Evolutionary conservation across 305 asterid species (phyloP).

Genomic region (Fraxinus sp.): DNA sequence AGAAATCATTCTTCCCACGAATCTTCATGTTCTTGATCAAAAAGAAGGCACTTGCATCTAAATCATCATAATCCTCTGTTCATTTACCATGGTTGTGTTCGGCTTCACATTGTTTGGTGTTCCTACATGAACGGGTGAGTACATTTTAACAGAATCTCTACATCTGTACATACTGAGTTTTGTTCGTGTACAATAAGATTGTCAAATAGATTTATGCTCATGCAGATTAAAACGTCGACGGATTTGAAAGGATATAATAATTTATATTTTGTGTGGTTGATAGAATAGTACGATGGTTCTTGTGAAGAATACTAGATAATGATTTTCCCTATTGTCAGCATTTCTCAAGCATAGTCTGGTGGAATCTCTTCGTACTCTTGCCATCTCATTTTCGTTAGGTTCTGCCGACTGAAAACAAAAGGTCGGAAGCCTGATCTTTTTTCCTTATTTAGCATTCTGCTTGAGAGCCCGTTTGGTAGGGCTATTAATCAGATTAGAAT

Average conservation of each 20-base stretch:
- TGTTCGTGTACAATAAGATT: slow-evolving; percentile 35
- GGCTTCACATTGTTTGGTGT: slow-evolving; percentile 12
- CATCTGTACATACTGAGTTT: slow-evolving; percentile 45
- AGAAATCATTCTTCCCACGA: slow-evolving; percentile 68
- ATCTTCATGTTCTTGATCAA: slow-evolving; percentile 69
- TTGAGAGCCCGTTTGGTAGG: not conserved
- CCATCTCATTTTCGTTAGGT: not conserved
- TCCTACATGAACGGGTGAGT: not conserved
- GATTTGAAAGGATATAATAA: not conserved
- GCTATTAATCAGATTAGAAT: too few relatives aligned
- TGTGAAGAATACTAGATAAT: not conserved
- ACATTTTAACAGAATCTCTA: slow-evolving; percentile 14
- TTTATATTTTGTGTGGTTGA: not conserved
- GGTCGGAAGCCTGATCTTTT: not conserved
- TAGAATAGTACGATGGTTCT: not conserved
- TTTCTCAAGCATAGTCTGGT: not conserved
- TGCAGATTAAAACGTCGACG: not conserved
- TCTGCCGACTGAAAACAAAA: not conserved
- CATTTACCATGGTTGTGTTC: not conserved
- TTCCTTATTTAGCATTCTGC: not conserved
- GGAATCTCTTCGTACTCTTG: not conserved
- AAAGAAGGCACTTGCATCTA: slow-evolving; percentile 45
- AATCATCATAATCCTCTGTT: slow-evolving; percentile 26
- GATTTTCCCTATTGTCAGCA: not conserved
- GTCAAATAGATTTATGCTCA: slow-evolving; percentile 22